Percentiles rank a stretch among this genome's conserved stretches.
Conservation (phyloP, 2,329 filamentous ascomycete species). For the Pyricularia sp. region DNA sequence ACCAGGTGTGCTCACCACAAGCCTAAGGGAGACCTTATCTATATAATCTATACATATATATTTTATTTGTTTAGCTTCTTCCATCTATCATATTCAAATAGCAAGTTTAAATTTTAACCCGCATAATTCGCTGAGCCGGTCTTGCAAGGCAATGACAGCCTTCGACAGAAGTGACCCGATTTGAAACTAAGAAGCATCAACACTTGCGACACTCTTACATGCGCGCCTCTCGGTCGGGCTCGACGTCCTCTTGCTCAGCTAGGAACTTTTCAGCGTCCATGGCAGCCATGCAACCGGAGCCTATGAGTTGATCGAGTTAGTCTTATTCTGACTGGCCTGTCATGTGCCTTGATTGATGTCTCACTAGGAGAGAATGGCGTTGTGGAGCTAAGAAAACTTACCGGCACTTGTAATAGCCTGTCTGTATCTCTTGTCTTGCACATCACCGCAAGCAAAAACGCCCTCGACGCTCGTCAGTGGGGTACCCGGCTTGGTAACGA, state of each 20-base stretch:
- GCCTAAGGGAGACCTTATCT: background rate
- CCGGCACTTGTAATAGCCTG: slow-evolving; percentile 97
- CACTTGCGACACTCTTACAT: background rate
- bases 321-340: slow-evolving; percentile 5
- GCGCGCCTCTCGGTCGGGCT: slow-evolving; percentile 7
- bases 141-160: background rate
- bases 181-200: background rate
- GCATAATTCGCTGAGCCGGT: background rate
- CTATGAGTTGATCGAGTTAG: slow-evolving; percentile 26
- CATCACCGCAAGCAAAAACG: slow-evolving; percentile 92
- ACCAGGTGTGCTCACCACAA: background rate
- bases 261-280: slow-evolving; percentile 93
- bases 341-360: background rate
- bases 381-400: slow-evolving; percentile 31
- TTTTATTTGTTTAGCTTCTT: background rate
- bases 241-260: slow-evolving; percentile 54
- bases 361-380: background rate
- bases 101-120: background rate
- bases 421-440: slow-evolving; percentile 96
- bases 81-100: background rate
- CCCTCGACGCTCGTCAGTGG: slow-evolving; percentile 79
- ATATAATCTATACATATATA: background rate
- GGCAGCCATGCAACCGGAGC: slow-evolving; percentile 88
- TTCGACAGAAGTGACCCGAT: background rate
- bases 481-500: slow-evolving; percentile 78